These are phyloP conservation scores for Ramichloridium luteum DNA, from an alignment of 2,329 filamentous ascomycete genomes.

Conservation along the genomic window DNA sequence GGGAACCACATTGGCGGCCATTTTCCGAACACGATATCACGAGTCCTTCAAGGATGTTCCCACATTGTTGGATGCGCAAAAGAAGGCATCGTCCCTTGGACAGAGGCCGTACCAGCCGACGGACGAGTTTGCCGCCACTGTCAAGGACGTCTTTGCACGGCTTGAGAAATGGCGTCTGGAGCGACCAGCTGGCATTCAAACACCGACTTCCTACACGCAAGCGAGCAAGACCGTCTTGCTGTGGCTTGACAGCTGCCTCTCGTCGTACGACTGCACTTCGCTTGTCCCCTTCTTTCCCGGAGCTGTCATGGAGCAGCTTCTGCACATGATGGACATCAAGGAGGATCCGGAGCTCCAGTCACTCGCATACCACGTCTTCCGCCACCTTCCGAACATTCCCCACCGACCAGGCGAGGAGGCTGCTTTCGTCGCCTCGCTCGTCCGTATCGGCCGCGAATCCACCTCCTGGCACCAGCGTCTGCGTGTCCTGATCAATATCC, in stretches of 20 bases:
- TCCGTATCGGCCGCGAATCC: conserved; percentile 74
- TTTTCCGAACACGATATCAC: conserved; percentile 84
- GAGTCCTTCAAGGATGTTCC: conserved; percentile 79
- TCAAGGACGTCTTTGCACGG: conserved; percentile 62
- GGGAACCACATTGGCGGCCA: conserved; percentile 73
- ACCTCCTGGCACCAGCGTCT: conserved; percentile 91
- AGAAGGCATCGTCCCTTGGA: conserved; percentile 67
- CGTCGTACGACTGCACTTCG: conserved; percentile 84
- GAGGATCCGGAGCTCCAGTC: conserved; percentile 93
- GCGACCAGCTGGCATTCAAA: conserved; percentile 76
- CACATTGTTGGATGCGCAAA: conserved; percentile 65
- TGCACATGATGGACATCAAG: conserved; percentile 99
- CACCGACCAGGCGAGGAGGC: conserved; percentile 77
- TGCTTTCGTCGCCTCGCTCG: conserved; percentile 71
- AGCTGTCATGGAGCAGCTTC: conserved; percentile 76
- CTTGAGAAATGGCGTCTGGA: conserved; percentile 82
- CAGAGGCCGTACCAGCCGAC: conserved; percentile 70
- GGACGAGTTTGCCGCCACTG: conserved; percentile 58
- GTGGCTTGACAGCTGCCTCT: conserved; percentile 86
- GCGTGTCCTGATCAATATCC: conserved; percentile 92
- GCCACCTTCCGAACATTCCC: conserved; percentile 88
- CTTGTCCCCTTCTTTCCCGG: conserved; percentile 84
- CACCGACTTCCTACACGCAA: conserved; percentile 85
- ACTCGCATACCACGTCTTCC: conserved; percentile 91
- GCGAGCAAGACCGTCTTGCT: conserved; percentile 91